phyloP scores from a whole-genome alignment of 495 filamentous ascomycete genomes.

The Chaetomium tenue region DNA sequence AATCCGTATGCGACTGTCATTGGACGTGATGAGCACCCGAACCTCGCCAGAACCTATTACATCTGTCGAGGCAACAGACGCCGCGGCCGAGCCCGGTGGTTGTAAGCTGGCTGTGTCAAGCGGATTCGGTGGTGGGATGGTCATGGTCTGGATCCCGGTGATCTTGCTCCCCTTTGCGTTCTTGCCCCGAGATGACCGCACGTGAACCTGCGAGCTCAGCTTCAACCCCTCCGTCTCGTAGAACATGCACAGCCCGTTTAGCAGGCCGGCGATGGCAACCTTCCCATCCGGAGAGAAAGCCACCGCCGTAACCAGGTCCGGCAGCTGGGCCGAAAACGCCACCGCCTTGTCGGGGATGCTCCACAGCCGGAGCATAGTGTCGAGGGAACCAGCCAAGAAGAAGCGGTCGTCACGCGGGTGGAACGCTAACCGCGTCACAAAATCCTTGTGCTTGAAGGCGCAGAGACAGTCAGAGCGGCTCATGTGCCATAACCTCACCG shows the following conservation, averaged over 20 bases:
- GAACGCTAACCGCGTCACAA: conserved; percentile 91
- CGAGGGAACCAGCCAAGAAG: conserved; percentile 90
- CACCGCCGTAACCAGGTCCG: conserved; percentile 90
- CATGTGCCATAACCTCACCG: conserved; percentile 91
- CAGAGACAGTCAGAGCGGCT: conserved; percentile 83
- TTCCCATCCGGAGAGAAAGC: conserved; percentile 91
- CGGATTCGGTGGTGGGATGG: conserved; percentile 44
- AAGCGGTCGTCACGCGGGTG: conserved; percentile 95
- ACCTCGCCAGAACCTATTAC: conserved; percentile 57
- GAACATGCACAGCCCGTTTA: conserved; percentile 84
- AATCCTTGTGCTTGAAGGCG: conserved; percentile 95
- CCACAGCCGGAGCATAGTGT: conserved; percentile 91
- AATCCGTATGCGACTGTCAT: conserved; percentile 89
- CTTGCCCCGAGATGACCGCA: conserved; percentile 82
- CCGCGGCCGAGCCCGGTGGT: conserved; percentile 41
- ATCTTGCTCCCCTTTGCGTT: conserved; percentile 98
- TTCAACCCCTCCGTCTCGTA: conserved; percentile 95
- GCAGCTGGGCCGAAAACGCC: conserved; percentile 77
- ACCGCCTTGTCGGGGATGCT: conserved; percentile 96
- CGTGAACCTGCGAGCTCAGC: conserved; percentile 78
- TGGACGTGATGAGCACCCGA: conserved; percentile 88
- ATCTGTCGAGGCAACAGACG: conserved; percentile 25
- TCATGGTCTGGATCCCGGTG: conserved; percentile 83
- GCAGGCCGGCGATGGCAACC: conserved; percentile 81
- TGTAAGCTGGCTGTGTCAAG: not conserved